Conservation (phyloP, 306 rosid genomes). For the Erythrophleum fordii region DNA sequence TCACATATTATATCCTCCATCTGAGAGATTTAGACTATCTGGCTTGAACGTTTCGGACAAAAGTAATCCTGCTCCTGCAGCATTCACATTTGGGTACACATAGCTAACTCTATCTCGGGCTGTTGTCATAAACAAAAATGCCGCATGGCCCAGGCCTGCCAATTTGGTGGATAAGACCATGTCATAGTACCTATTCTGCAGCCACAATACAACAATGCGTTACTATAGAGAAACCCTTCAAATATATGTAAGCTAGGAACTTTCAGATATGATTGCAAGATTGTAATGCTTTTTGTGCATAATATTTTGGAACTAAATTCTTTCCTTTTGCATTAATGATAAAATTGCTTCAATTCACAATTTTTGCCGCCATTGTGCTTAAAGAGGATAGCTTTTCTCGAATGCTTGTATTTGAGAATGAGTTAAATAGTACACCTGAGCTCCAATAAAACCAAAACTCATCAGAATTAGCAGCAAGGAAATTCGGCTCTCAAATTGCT, state of each 20-base stretch:
- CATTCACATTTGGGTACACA: constrained; percentile 84
- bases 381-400: not conserved
- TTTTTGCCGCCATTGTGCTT: not conserved
- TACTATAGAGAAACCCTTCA: constrained; percentile 12
- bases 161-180: constrained; percentile 88
- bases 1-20: constrained; percentile 88
- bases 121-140: constrained; percentile 82
- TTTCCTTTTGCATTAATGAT: not conserved
- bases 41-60: constrained; percentile 78
- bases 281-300: not conserved
- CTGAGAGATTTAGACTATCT: constrained; percentile 68
- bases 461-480: constrained; percentile 1
- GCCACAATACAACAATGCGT: constrained; percentile 34
- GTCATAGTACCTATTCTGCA: constrained; percentile 89
- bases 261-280: constrained; percentile 31
- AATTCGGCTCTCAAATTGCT: constrained; percentile 23
- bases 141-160: constrained; percentile 90
- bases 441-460: not conserved
- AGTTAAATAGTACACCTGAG: not conserved
- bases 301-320: not conserved
- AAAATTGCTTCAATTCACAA: not conserved
- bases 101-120: constrained; percentile 92
- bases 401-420: not conserved
- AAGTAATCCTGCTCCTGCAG: constrained; percentile 90
- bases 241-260: not conserved